phyloP scores from a whole-genome alignment of 1,284 basidiomycete genomes.

The Microbotryum silenes-acaulis region DNA sequence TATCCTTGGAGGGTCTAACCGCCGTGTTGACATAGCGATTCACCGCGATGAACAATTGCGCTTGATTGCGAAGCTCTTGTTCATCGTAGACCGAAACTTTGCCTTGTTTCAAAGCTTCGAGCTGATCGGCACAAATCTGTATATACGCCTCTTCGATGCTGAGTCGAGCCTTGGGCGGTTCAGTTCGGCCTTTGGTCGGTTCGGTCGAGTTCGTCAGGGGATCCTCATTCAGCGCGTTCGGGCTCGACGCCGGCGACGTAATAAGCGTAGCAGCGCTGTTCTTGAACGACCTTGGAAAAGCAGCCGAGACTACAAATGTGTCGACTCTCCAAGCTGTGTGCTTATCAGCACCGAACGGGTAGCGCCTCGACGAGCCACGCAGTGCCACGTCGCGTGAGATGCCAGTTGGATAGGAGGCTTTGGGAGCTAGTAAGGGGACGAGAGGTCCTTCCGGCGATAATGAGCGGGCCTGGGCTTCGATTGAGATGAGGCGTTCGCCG shows the following conservation, averaged over 20 bases:
- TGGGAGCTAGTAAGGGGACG: no score
- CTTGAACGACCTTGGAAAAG: conserved; percentile 20
- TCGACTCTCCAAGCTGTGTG: conserved; percentile 19
- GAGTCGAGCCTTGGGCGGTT: neutral
- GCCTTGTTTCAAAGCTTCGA: conserved; percentile 6
- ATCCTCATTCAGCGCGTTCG: no score
- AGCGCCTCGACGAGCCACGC: neutral
- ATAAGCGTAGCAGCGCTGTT: neutral
- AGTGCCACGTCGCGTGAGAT: no score
- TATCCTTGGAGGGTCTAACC: neutral
- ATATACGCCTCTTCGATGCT: conserved; percentile 4
- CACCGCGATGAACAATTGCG: conserved; percentile 20
- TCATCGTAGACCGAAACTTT: neutral
- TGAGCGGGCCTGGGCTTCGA: no score
- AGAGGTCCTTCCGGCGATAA: no score
- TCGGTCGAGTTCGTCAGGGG: no score
- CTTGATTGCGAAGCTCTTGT: conserved; percentile 11
- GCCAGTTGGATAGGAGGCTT: no score
- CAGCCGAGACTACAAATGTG: conserved; percentile 19
- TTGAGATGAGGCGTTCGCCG: no score
- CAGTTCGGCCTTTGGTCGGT: no score
- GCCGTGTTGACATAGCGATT: conserved; percentile 15
- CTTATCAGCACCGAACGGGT: neutral
- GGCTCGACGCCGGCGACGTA: neutral
- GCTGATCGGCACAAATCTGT: conserved; percentile 10